Evolutionary conservation across 2,329 filamentous ascomycete species (phyloP), one percentile per base, ranked within the genome.

Genomic region (Ceratocystis alfenasii): DNA sequence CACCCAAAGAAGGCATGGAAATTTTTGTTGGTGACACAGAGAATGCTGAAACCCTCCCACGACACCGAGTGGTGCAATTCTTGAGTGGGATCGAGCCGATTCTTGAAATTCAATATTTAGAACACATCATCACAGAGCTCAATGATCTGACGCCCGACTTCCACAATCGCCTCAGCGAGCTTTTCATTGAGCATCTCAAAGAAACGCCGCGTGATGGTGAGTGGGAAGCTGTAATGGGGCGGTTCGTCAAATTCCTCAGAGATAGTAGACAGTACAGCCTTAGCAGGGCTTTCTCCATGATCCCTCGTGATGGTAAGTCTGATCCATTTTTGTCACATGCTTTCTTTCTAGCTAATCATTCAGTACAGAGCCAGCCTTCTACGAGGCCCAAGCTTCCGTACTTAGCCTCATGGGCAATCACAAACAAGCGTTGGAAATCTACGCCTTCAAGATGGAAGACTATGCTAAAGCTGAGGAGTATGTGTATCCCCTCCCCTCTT

Each of bases 391-490:
- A 68, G 94, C 94, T 5, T 87, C 97, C 57, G 87, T 97, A 22
- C 83, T 97, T 48, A 91, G 90, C 75, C 95, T 94, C 71, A 96
- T 97, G 89, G 90, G 90, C 5, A 88, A 93, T 71, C 92, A 99
- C 76, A 92, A 90, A 73, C 91, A 97, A 75, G 94, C 94, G 0
- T 78, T 99, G n/a, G 88, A 94, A 73, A 96, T 99, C 64, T 99
- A 96, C 74, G 93, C 97, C 33, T 99, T 96, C 77, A 94, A 93
- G 74, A 83, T 99, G 74, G 79, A 88, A 70, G 87, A 96, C 74
- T 93, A 89, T 69, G 79, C 78, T 12, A 97, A 96, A 75, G 94
- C 94, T 41, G 94, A 99, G 81, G 90, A 96, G 87, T 96, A 78
- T 68, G 85, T 79, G 12, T 53, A 7, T 48, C 2, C 1, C 20